These are phyloP conservation scores for Butyriboletus loyo DNA, from an alignment of 768 basidiomycete genomes.

Conservation along the genomic window DNA sequence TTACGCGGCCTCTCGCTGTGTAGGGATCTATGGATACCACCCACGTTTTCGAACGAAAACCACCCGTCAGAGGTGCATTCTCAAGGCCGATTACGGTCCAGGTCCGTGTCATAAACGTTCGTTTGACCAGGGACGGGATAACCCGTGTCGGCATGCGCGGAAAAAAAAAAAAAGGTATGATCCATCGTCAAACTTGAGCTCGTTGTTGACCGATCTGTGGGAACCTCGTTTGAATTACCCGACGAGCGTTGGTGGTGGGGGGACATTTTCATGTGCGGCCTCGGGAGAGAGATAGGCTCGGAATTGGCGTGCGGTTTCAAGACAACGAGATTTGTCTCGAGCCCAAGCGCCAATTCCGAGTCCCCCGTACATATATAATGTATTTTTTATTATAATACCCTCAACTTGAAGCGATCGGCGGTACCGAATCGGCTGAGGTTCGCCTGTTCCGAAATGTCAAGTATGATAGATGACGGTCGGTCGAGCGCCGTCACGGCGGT, in stretches of 20 bases:
- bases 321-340: too few species aligned
- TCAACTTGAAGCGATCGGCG: background rate
- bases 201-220: background rate
- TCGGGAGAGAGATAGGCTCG: background rate
- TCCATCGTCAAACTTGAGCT: background rate
- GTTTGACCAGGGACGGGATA: constrained; percentile 5
- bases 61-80: background rate
- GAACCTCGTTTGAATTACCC: constrained; percentile 1
- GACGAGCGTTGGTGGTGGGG: background rate
- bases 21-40: background rate
- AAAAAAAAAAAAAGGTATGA: too few species aligned
- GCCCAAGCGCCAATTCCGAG: too few species aligned
- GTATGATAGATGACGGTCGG: background rate
- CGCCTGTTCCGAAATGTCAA: background rate
- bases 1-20: too few species aligned
- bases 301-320: too few species aligned
- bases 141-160: background rate
- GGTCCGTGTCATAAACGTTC: background rate
- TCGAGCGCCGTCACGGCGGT: background rate
- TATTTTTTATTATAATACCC: background rate
- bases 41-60: too few species aligned
- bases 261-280: background rate
- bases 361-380: too few species aligned
- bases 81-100: too few species aligned
- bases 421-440: background rate